Base-by-base conservation (phyloP, 345 rosid genomes). In the Lumnitzera littorea region DNA sequence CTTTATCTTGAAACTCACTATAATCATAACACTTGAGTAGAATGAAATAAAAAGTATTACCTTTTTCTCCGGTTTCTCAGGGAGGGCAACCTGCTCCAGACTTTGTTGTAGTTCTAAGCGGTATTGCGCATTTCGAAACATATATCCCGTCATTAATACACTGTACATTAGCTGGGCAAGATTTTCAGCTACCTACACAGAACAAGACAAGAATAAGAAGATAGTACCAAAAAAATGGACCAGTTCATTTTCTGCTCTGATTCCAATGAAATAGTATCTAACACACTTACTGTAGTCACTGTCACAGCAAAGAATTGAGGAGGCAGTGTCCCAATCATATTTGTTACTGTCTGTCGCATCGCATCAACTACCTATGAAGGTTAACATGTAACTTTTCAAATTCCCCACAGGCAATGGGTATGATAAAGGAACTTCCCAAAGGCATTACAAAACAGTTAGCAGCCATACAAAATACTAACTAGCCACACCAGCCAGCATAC, bases 91-190 rank as follows among this genome's bases (percentile, higher is more conserved):
- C 67, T 80, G 95, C 74, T 90, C 92, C 79, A 94, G 77, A 71
- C 97, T 83, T 61, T 88, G 91, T 56, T 94, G 97, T 84, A 94
- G 76, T 51, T 94, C 99, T 72, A 94, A 50, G 59, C 96, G 87
- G 67, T 80, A 86, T 46, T 94, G 96, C 48, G 88, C 97, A 62
- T 88, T 94, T 80, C 80, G 80, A 63, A 94, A 90, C 99, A 94
- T 90, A 71, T 94, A 94, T 48, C 99, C 99, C 62, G 97, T 94
- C 96, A 90, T 88, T 87, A 94, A 68, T 17, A 94, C 85, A 14
- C 97, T 88, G 69, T 87, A 88, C 99, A 94, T 90, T 43, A 94
- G 82, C 79, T 94, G 97, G 7, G 99, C 96, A 68, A 94, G 97
- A 76, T 90, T 90, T 70, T 94, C 99, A 62, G 97, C 97, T 60